Conservation (phyloP, 2,329 filamentous ascomycete genomes). For the Lachnellula suecica region DNA sequence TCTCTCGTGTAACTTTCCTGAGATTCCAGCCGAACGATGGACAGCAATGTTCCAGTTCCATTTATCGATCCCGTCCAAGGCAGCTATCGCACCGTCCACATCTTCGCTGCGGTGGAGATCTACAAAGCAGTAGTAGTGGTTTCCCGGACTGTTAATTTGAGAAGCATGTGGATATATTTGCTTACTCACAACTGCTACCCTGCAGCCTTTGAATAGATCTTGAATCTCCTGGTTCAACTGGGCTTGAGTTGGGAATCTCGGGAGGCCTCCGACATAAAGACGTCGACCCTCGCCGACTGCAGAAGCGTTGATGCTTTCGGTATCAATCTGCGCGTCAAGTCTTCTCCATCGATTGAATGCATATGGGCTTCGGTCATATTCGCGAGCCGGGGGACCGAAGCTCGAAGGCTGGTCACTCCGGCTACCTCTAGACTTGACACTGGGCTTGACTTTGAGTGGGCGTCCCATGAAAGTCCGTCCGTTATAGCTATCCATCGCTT, state of each 20-base stretch:
- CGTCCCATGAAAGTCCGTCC: conserved; percentile 55
- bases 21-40: conserved; percentile 11
- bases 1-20: conserved; percentile 30
- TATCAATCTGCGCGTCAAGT: conserved; percentile 12
- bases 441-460: conserved; percentile 62
- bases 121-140: conserved; percentile 66
- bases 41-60: conserved; percentile 24
- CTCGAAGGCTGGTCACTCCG: conserved; percentile 7
- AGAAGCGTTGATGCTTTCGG: conserved; percentile 14
- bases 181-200: conserved; percentile 38
- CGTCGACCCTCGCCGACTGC: conserved; percentile 38
- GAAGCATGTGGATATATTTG: conserved; percentile 57
- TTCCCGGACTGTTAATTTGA: conserved; percentile 49
- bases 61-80: conserved; percentile 31
- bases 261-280: conserved; percentile 51
- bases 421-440: conserved; percentile 38
- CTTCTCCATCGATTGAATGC: conserved; percentile 26
- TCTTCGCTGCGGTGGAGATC: conserved; percentile 57
- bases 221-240: conserved; percentile 46
- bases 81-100: conserved; percentile 48
- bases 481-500: conserved; percentile 56
- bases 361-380: conserved; percentile 1
- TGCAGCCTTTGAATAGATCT: conserved; percentile 46
- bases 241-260: conserved; percentile 47
- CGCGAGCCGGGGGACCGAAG: background rate